Evolutionary conservation across 495 filamentous ascomycete genomes (phyloP).

Genomic region (Articulospora tetracladia): DNA sequence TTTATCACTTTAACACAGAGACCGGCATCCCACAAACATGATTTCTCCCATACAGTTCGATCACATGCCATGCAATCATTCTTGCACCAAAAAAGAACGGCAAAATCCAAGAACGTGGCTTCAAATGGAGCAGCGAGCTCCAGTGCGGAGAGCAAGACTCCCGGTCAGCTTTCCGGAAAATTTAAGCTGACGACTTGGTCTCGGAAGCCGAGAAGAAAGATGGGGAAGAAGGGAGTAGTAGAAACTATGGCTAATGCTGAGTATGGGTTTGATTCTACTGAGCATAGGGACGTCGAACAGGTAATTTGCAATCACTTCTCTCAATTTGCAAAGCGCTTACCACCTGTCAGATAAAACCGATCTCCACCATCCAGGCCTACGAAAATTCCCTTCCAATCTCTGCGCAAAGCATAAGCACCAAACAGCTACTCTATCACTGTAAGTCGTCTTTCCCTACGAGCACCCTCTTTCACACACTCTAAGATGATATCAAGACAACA

Average conservation of each 20-base stretch:
- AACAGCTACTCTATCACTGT: constrained; percentile 9
- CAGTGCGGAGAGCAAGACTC: background rate
- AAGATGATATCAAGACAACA: constrained; percentile 3
- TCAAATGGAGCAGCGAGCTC: background rate
- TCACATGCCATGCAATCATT: constrained; percentile 13
- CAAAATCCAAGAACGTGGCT: background rate
- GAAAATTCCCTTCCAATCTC: background rate
- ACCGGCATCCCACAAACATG: constrained; percentile 2
- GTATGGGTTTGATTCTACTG: too few relatives aligned
- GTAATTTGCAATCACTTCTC: too few relatives aligned
- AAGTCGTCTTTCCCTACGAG: background rate
- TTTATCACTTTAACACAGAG: constrained; percentile 7
- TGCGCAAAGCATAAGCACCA: background rate
- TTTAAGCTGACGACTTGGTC: constrained; percentile 7
- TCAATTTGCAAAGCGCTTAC: background rate
- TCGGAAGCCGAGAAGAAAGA: background rate
- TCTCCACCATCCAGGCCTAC: background rate
- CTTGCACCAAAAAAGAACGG: background rate
- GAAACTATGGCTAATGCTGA: background rate
- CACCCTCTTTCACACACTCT: background rate
- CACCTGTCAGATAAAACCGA: background rate
- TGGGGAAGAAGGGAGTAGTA: background rate
- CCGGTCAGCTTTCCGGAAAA: constrained; percentile 7
- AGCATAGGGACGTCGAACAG: too few relatives aligned
- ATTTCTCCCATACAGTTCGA: constrained; percentile 6